Evolutionary conservation across 2,329 filamentous ascomycete species (phyloP).

Genomic region (Aureobasidium sp.): DNA sequence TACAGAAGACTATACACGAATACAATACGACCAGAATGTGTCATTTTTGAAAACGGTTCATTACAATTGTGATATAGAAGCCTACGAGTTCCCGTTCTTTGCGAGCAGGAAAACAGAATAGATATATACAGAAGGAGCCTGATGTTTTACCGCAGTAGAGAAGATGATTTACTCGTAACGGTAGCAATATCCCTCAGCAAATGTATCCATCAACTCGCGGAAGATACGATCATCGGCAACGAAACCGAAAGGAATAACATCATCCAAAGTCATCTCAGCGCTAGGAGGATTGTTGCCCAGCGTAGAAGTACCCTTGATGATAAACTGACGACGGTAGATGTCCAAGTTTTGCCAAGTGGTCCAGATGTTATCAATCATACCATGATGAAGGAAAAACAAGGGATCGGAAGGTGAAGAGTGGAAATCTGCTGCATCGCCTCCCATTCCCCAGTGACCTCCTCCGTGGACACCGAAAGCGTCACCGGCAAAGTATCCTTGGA

Average conservation of each 20-base stretch:
- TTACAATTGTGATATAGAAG: too few species aligned
- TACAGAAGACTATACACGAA: too few species aligned
- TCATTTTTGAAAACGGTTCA: too few species aligned
- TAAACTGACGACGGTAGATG: conserved; percentile 28
- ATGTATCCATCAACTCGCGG: conserved; percentile 24
- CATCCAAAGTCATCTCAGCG: conserved; percentile 37
- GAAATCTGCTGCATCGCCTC: conserved; percentile 39
- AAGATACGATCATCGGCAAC: conserved; percentile 20
- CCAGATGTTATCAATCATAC: conserved; percentile 39
- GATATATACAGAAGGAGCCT: neutral
- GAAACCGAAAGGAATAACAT: conserved; percentile 28
- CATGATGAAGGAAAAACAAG: conserved; percentile 38
- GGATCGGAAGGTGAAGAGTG: conserved; percentile 39
- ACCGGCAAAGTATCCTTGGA: too few species aligned
- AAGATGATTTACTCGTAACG: conserved; percentile 19
- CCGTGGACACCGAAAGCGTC: conserved; percentile 34
- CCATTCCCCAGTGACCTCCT: conserved; percentile 39
- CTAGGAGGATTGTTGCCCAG: conserved; percentile 37
- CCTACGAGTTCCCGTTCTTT: neutral
- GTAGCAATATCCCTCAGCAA: conserved; percentile 25
- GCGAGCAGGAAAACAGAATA: neutral
- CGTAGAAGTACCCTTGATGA: conserved; percentile 37
- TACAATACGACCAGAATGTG: too few species aligned
- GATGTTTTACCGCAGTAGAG: neutral
- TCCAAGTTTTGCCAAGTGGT: conserved; percentile 44